phyloP scores from a whole-genome alignment of 129 eudicot species.

The Lonicera japonica region DNA sequence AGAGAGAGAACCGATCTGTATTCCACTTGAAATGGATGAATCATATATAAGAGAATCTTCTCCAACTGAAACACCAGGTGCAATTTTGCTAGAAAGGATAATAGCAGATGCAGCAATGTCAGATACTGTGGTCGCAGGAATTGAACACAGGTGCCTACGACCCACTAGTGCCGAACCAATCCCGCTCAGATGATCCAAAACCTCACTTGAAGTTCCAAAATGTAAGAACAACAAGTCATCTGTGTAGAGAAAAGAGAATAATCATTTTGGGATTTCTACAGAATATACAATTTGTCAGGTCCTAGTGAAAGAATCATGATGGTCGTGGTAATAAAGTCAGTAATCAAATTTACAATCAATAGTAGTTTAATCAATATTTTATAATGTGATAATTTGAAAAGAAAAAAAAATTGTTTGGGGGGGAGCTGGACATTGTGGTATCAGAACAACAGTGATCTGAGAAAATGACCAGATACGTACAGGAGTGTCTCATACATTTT shows the following conservation, averaged over 20 bases:
- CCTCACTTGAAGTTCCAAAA: constrained; percentile 98
- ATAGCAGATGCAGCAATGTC: constrained; percentile 94
- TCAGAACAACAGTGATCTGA: too few relatives aligned
- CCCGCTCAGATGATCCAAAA: constrained; percentile 80
- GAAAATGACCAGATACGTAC: too few relatives aligned
- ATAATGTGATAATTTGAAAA: background rate
- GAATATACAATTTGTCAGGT: constrained; percentile 1
- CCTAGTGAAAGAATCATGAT: constrained; percentile 8
- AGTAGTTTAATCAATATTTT: background rate
- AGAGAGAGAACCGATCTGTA: constrained; percentile 88
- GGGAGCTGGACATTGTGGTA: too few relatives aligned
- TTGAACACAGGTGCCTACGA: constrained; percentile 85
- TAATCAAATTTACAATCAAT: background rate
- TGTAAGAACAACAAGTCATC: constrained; percentile 83
- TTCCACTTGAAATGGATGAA: constrained; percentile 64
- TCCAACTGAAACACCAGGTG: constrained; percentile 79
- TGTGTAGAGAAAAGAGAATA: constrained; percentile 27
- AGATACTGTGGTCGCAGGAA: constrained; percentile 90
- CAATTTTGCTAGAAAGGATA: constrained; percentile 72
- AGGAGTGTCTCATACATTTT: too few relatives aligned
- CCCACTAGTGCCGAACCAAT: constrained; percentile 69
- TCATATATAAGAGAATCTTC: constrained; percentile 87
- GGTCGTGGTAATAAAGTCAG: background rate
- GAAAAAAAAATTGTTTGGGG: too few relatives aligned
- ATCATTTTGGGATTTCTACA: constrained; percentile 9